Evolutionary conservation across 1,139 yeast genomes (phyloP).

Genomic region (Cylindricascospora bacillispora): DNA sequence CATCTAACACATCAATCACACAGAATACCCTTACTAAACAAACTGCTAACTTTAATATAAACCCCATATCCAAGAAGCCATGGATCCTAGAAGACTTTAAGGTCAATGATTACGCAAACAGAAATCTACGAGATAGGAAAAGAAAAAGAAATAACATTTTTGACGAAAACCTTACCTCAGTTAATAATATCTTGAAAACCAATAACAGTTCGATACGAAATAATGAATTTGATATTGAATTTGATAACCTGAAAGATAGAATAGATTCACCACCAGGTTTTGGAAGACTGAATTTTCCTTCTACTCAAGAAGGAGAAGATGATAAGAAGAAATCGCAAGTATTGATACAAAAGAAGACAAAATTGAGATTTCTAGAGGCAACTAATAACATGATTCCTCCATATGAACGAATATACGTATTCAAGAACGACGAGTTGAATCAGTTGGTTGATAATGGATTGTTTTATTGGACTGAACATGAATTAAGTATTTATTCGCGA

Average conservation of each 20-base stretch:
- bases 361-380: slow-evolving; percentile 29
- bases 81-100: slow-evolving; percentile 26
- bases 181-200: slow-evolving; percentile 1
- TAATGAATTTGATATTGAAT: slow-evolving; percentile 6
- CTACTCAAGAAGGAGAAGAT: slow-evolving; percentile 37
- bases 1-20: too few relatives aligned
- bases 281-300: slow-evolving; percentile 50
- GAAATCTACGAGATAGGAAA: slow-evolving; percentile 6
- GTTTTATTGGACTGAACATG: slow-evolving; percentile 19
- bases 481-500: slow-evolving; percentile 15
- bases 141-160: slow-evolving; percentile 5
- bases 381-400: slow-evolving; percentile 22
- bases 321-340: slow-evolving; percentile 26
- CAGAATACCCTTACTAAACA: too few relatives aligned
- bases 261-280: slow-evolving; percentile 56
- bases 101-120: slow-evolving; percentile 11
- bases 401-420: slow-evolving; percentile 20
- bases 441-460: slow-evolving; percentile 36
- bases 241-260: slow-evolving; percentile 28
- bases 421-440: slow-evolving; percentile 23
- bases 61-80: slow-evolving; percentile 23
- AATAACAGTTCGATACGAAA: neutral
- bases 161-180: neutral
- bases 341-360: slow-evolving; percentile 27
- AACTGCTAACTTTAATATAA: slow-evolving; percentile 18